These are phyloP conservation scores for Typha latifolia DNA, from an alignment of 176 grass and related monocot genomes.

Conservation along the genomic window DNA sequence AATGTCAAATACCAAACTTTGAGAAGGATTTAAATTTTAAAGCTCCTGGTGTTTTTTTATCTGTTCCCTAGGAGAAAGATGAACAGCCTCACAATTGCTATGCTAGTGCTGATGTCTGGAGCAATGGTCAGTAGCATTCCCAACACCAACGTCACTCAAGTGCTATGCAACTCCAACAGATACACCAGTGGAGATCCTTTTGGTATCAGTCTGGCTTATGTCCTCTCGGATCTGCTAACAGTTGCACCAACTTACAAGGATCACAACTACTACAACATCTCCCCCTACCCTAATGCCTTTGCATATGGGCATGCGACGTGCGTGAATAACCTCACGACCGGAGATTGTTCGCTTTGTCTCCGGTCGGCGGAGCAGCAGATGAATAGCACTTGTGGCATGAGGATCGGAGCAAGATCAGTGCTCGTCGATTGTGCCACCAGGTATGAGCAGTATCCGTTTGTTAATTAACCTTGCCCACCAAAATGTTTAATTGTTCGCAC, in stretches of 20 bases:
- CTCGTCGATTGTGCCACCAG: slow-evolving; percentile 40
- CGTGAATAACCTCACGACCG: background rate
- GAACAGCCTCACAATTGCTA: no score
- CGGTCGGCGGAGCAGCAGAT: slow-evolving; percentile 21
- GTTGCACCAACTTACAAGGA: slow-evolving; percentile 13
- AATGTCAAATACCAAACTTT: no score
- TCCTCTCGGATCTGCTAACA: slow-evolving; percentile 28
- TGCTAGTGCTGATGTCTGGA: no score
- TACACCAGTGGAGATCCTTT: slow-evolving; percentile 47
- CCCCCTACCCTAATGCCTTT: slow-evolving; percentile 43
- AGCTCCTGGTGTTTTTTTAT: no score
- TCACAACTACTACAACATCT: slow-evolving; percentile 32
- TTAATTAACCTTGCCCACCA: background rate
- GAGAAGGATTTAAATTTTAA: no score
- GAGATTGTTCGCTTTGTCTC: slow-evolving; percentile 39
- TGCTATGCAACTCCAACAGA: slow-evolving; percentile 38
- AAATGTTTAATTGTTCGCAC: no score
- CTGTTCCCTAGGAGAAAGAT: no score
- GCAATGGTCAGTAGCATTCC: slow-evolving; percentile 4
- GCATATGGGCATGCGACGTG: slow-evolving; percentile 47
- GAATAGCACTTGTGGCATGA: slow-evolving; percentile 25
- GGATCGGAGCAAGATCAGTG: slow-evolving; percentile 40
- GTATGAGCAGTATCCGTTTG: slow-evolving; percentile 53
- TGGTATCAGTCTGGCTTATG: slow-evolving; percentile 34
- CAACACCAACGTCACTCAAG: slow-evolving; percentile 26